These are phyloP conservation scores for Blumeria hordei DNA, from an alignment of 2,329 filamentous ascomycete species.

Conservation along the genomic window DNA sequence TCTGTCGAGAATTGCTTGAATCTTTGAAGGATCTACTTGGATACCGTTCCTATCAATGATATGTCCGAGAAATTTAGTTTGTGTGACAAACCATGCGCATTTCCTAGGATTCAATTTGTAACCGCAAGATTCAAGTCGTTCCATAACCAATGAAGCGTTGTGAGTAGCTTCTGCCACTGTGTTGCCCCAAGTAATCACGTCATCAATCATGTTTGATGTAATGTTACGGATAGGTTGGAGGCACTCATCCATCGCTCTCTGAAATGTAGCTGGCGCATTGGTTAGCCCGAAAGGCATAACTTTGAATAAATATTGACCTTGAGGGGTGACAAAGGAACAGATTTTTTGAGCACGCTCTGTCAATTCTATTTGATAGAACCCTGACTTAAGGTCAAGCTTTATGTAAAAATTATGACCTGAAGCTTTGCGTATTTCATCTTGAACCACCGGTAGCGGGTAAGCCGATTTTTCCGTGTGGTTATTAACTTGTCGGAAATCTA, in stretches of 20 bases:
- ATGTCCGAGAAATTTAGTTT: neutral
- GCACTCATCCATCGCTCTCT: neutral
- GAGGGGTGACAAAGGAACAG: neutral
- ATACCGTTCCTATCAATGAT: neutral
- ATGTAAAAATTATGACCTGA: neutral
- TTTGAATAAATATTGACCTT: neutral
- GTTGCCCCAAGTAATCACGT: neutral
- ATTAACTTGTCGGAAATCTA: neutral
- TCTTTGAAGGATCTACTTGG: neutral
- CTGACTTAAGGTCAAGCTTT: conserved; percentile 1
- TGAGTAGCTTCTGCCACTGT: neutral
- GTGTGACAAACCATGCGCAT: neutral
- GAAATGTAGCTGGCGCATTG: neutral
- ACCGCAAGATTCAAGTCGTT: neutral
- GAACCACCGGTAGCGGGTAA: neutral
- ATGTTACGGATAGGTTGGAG: neutral
- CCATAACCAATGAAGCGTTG: neutral
- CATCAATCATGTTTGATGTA: conserved; percentile 2
- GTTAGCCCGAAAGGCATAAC: neutral
- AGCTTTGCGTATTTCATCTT: conserved; percentile 1
- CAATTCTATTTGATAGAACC: conserved; percentile 1
- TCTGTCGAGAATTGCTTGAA: neutral
- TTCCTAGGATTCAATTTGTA: neutral
- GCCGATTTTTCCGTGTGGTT: neutral
- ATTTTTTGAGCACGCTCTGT: neutral